Percentiles rank a stretch among this genome's conserved stretches.
These are phyloP conservation scores for Davidsoniella virescens DNA, from an alignment of 2,329 filamentous ascomycete species.

Conservation along the genomic window DNA sequence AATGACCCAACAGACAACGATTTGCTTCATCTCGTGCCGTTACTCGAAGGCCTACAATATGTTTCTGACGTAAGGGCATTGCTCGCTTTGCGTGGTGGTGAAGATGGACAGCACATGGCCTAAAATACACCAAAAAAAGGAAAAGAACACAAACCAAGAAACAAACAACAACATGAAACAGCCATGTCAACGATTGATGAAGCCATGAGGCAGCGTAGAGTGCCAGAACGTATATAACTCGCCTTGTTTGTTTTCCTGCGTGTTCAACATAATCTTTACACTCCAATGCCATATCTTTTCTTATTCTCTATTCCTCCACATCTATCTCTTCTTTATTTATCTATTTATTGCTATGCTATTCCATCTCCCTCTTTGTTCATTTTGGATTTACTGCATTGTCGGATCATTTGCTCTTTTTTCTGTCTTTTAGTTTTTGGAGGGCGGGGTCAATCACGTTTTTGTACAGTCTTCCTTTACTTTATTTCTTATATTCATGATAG, in stretches of 20 bases:
- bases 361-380: not conserved
- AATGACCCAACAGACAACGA: conserved; percentile 96
- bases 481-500: too few species aligned
- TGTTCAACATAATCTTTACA: not conserved
- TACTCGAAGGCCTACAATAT: conserved; percentile 89
- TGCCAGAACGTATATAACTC: not conserved
- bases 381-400: not conserved
- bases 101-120: conserved; percentile 48
- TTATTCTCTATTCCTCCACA: not conserved
- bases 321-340: not conserved
- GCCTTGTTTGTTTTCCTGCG: not conserved
- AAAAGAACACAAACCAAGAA: not conserved
- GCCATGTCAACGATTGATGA: conserved; percentile 6
- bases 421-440: not conserved
- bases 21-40: conserved; percentile 75
- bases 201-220: not conserved
- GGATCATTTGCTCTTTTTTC: not conserved
- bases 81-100: conserved; percentile 73
- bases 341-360: not conserved
- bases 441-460: too few species aligned
- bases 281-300: not conserved
- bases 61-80: conserved; percentile 89
- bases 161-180: conserved; percentile 4
- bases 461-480: too few species aligned
- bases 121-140: conserved; percentile 14